Conservation (phyloP, 2,329 filamentous ascomycete genomes). For the Alternaria longipes region DNA sequence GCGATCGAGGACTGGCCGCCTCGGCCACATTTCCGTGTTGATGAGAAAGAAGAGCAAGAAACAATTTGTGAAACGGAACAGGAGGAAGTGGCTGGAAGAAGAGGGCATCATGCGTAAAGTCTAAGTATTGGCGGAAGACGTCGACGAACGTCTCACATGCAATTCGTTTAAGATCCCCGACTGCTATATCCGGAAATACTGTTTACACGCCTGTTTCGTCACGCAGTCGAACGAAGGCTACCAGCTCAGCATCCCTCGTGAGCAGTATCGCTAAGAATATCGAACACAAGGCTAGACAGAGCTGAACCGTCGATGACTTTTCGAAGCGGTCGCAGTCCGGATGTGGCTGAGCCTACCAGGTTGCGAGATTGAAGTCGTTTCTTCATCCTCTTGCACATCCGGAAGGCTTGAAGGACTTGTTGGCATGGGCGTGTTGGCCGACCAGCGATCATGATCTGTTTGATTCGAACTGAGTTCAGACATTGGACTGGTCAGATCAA, state of each 20-base stretch:
- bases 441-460: background rate
- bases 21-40: background rate
- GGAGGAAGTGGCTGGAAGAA: background rate
- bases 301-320: background rate
- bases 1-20: background rate
- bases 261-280: background rate
- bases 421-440: background rate
- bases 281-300: background rate
- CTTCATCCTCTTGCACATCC: background rate
- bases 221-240: background rate
- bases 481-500: background rate
- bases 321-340: background rate
- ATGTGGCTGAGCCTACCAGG: background rate
- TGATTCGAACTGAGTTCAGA: background rate
- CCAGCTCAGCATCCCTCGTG: background rate
- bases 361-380: background rate
- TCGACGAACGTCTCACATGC: no score
- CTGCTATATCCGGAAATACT: background rate
- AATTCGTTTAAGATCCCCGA: background rate
- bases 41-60: background rate
- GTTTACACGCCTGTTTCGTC: background rate
- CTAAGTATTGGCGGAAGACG: no score
- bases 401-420: background rate
- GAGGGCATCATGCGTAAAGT: background rate
- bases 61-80: background rate